phyloP scores from a whole-genome alignment of 176 grass and related monocot species.

The Juncus inflexus region DNA sequence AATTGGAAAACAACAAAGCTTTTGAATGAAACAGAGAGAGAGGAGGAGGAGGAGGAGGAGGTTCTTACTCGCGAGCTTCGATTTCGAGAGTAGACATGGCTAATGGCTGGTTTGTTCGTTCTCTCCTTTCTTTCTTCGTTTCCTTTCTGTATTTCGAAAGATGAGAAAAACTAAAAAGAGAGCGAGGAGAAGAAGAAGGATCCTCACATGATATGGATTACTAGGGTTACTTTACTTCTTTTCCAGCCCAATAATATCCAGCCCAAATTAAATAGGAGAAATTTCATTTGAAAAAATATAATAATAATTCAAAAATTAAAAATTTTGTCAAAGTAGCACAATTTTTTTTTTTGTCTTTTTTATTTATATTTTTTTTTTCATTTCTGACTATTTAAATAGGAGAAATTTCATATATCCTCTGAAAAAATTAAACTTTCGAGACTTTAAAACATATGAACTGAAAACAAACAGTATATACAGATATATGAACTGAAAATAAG shows the following conservation, averaged over 20 bases:
- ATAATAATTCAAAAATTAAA: background rate
- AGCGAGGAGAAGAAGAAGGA: background rate
- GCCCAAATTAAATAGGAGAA: background rate
- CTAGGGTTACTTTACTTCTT: conserved; percentile 20
- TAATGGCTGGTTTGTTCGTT: conserved; percentile 35
- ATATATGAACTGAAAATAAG: no score
- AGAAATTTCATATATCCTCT: no score
- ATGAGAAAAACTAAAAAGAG: conserved; percentile 24
- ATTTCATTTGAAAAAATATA: background rate
- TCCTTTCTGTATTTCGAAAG: background rate
- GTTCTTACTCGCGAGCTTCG: conserved; percentile 86
- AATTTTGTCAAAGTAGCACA: no score
- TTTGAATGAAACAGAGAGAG: conserved; percentile 5
- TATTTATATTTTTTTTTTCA: no score
- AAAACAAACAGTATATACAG: no score
- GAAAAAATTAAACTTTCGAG: no score
- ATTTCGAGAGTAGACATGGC: conserved; percentile 88
- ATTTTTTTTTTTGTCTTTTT: no score
- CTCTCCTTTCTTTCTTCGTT: conserved; percentile 12
- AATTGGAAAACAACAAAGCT: conserved; percentile 25
- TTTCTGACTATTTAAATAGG: no score
- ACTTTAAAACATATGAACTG: no score
- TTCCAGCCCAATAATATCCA: background rate
- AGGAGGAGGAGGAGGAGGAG: background rate
- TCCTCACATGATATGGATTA: background rate